phyloP scores from a whole-genome alignment of 306 rosid genomes.

The Aeschynomene evenia region DNA sequence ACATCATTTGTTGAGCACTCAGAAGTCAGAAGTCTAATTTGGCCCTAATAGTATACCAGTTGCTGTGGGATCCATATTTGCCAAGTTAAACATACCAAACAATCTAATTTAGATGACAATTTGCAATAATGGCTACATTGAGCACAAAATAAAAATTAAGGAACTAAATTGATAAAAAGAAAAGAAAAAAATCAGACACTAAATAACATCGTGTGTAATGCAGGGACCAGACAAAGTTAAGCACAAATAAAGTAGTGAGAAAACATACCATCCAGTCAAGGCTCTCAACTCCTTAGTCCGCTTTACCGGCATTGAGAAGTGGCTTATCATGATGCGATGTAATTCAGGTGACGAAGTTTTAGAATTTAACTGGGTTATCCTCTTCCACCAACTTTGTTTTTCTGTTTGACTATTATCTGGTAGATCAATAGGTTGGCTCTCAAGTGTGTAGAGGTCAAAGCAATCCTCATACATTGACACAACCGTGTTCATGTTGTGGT shows the following conservation, averaged over 20 bases:
- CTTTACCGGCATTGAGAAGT: constrained; percentile 71
- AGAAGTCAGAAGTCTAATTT: neutral
- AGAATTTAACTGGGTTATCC: constrained; percentile 47
- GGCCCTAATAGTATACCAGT: neutral
- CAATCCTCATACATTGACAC: constrained; percentile 95
- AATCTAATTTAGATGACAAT: constrained; percentile 8
- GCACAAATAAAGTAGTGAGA: constrained; percentile 14
- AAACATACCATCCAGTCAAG: constrained; percentile 78
- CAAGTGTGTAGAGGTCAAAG: constrained; percentile 64
- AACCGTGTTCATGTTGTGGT: constrained; percentile 78
- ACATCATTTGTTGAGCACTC: constrained; percentile 12
- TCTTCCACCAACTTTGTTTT: constrained; percentile 72
- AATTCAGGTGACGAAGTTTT: constrained; percentile 35
- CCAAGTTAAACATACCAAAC: constrained; percentile 10
- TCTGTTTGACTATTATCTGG: constrained; percentile 46
- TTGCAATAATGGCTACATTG: constrained; percentile 5
- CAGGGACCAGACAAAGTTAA: neutral
- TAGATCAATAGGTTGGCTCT: constrained; percentile 58
- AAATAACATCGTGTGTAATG: neutral
- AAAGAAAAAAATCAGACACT: neutral
- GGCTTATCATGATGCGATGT: constrained; percentile 43
- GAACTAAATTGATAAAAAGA: neutral
- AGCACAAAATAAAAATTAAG: neutral
- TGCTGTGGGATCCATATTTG: neutral
- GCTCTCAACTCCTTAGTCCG: constrained; percentile 84